Percentiles rank a stretch among this genome's conserved stretches.
Conservation (phyloP, 2,329 filamentous ascomycete species). For the Apiospora malaysiana region DNA sequence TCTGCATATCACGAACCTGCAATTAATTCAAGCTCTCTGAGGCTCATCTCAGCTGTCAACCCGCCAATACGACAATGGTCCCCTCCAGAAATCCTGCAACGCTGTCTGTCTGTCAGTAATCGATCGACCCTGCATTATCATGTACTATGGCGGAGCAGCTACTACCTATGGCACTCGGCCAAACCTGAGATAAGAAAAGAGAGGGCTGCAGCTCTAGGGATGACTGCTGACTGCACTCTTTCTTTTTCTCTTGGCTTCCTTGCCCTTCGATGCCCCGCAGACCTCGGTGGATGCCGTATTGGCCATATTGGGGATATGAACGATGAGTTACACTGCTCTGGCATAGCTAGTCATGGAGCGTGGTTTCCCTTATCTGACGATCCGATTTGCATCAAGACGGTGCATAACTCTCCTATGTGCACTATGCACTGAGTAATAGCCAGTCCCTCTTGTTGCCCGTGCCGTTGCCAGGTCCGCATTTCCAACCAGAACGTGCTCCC, state of each 20-base stretch:
- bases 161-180: background rate
- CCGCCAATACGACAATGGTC: background rate
- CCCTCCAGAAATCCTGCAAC: background rate
- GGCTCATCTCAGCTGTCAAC: background rate
- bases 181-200: background rate
- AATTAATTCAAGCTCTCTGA: background rate
- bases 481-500: no score
- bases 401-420: background rate
- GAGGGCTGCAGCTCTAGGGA: background rate
- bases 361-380: background rate
- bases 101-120: background rate
- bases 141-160: no score
- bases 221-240: background rate
- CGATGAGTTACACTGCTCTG: background rate
- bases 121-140: background rate
- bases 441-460: no score
- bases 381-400: background rate
- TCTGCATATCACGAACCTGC: conserved; percentile 10
- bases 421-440: background rate
- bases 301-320: background rate
- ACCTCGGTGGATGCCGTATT: background rate
- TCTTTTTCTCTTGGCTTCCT: background rate
- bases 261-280: background rate
- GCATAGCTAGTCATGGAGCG: background rate
- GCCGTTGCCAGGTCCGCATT: no score